Evolutionary conservation across 2,329 filamentous ascomycete genomes (phyloP).

Genomic region (Fusarium siculi): DNA sequence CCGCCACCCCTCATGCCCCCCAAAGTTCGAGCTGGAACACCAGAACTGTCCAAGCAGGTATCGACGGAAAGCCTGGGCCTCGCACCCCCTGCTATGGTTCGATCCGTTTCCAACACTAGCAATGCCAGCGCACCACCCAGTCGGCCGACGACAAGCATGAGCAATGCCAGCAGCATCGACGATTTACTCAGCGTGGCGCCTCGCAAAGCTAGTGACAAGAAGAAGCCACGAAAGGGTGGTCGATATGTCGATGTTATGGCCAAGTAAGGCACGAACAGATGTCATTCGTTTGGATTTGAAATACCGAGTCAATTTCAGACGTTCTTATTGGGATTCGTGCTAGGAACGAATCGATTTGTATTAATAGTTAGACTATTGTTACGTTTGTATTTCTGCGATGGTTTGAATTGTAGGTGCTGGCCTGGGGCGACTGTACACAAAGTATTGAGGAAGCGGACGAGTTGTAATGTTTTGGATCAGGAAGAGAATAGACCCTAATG

Average conservation of each 20-base stretch:
- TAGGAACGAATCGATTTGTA: constrained; percentile 37
- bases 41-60: constrained; percentile 48
- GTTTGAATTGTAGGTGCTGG: constrained; percentile 4
- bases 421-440: constrained; percentile 29
- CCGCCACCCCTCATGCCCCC: constrained; percentile 47
- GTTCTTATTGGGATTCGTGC: constrained; percentile 35
- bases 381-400: constrained; percentile 34
- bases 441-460: constrained; percentile 20
- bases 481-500: constrained; percentile 33
- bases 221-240: constrained; percentile 82
- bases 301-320: constrained; percentile 15
- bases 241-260: constrained; percentile 98
- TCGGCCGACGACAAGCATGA: constrained; percentile 82
- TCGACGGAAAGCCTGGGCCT: constrained; percentile 52
- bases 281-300: constrained; percentile 13
- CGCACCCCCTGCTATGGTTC: constrained; percentile 55
- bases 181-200: constrained; percentile 83
- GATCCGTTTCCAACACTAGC: constrained; percentile 61
- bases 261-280: constrained; percentile 55
- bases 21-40: constrained; percentile 42
- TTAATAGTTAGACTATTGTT: constrained; percentile 36
- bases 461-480: constrained; percentile 36
- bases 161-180: constrained; percentile 93
- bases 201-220: constrained; percentile 68
- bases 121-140: constrained; percentile 66